A percentile compares a stretch with the other conserved stretches of the same genome.
Conservation (phyloP, 192 early-diverging fungal genomes). For the Coemansia biformis region DNA sequence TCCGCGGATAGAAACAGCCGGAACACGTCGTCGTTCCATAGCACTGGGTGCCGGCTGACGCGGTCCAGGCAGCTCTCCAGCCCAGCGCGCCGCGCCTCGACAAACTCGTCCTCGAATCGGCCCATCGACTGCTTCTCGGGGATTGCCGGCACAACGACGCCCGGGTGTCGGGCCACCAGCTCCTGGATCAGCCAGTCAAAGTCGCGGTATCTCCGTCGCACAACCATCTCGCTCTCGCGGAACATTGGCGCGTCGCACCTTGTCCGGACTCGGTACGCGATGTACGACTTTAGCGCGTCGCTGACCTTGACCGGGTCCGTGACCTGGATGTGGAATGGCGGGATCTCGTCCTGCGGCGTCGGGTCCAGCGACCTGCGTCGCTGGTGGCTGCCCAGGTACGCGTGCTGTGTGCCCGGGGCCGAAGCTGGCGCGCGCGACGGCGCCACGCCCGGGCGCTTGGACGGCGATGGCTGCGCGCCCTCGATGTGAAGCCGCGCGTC, state of each 20-base stretch:
- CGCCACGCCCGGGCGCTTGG: too few species aligned
- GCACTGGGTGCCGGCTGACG: conserved; percentile 71
- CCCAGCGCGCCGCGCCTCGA: conserved; percentile 76
- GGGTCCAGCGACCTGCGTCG: conserved; percentile 42
- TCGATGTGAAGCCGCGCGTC: conserved; percentile 35
- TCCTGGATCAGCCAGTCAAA: conserved; percentile 91
- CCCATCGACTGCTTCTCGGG: conserved; percentile 91
- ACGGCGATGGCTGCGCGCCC: conserved; percentile 6
- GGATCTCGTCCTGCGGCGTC: conserved; percentile 45
- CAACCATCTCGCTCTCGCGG: conserved; percentile 68
- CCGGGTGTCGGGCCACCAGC: conserved; percentile 71
- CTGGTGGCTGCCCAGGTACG: conserved; percentile 37
- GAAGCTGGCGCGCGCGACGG: conserved; percentile 5
- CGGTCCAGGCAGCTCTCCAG: conserved; percentile 80
- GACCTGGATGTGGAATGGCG: conserved; percentile 60
- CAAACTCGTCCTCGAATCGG: conserved; percentile 93
- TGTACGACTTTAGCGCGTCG: conserved; percentile 79
- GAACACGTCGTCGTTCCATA: conserved; percentile 78
- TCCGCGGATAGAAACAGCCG: conserved; percentile 85
- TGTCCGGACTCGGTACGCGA: conserved; percentile 82
- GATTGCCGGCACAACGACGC: conserved; percentile 86
- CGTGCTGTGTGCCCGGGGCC: conserved; percentile 6
- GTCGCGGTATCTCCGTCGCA: conserved; percentile 85
- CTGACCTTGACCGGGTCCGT: conserved; percentile 87
- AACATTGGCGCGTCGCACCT: conserved; percentile 77